Percentiles rank a stretch among this genome's conserved stretches.
These are phyloP conservation scores for Fistulinella prunicolor DNA, from an alignment of 768 basidiomycete species.

Conservation along the genomic window DNA sequence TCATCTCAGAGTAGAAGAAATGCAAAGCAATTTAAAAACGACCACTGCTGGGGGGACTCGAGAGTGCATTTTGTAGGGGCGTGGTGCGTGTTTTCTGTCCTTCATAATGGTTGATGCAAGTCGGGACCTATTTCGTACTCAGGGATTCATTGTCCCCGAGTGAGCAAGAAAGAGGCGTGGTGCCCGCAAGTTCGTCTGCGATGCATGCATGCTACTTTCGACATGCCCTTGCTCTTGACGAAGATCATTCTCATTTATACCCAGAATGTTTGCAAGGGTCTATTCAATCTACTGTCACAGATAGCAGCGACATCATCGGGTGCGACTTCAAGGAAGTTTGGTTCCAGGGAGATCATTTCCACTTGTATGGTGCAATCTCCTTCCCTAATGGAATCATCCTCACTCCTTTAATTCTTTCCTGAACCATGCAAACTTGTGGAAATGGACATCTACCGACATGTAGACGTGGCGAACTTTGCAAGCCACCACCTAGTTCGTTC, in stretches of 20 bases:
- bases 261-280: too few relatives aligned
- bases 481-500: too few relatives aligned
- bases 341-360: constrained; percentile 36
- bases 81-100: constrained; percentile 35
- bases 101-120: not conserved
- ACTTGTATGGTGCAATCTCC: too few relatives aligned
- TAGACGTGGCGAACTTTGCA: constrained; percentile 4
- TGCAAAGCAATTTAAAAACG: constrained; percentile 39
- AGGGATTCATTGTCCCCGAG: constrained; percentile 74
- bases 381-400: too few relatives aligned
- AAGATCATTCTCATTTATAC: constrained; percentile 26
- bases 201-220: constrained; percentile 56
- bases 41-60: constrained; percentile 43
- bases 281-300: too few relatives aligned
- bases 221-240: constrained; percentile 65
- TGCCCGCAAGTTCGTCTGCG: constrained; percentile 49
- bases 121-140: not conserved
- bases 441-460: fast-evolving
- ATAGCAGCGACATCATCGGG: too few relatives aligned
- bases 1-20: constrained; percentile 18
- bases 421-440: too few relatives aligned
- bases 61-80: constrained; percentile 51
- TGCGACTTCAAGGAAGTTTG: constrained; percentile 51
- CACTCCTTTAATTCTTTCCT: too few relatives aligned
- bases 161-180: too few relatives aligned